Percentiles rank a stretch among this genome's conserved stretches.
Conservation (phyloP, 345 rosid species). For the Pistacia integerrima region DNA sequence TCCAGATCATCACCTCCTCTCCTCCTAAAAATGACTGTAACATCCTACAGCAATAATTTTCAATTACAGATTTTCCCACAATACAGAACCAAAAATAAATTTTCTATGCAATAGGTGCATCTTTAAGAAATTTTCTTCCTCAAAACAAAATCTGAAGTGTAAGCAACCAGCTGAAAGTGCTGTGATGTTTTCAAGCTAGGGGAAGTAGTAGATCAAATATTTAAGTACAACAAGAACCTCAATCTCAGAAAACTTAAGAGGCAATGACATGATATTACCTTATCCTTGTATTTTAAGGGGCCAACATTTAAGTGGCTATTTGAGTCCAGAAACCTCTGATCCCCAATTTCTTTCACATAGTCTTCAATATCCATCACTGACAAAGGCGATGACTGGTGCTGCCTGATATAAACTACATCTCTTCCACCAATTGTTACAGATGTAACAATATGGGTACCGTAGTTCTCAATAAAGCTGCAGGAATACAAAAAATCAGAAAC, state of each 20-base stretch:
- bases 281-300: slow-evolving; percentile 87
- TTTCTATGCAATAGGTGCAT: neutral
- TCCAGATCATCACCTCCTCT: slow-evolving; percentile 99
- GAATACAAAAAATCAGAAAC: slow-evolving; percentile 24
- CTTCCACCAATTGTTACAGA: slow-evolving; percentile 95
- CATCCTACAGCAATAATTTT: slow-evolving; percentile 77
- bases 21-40: slow-evolving; percentile 94
- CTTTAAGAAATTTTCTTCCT: neutral
- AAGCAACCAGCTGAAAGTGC: neutral
- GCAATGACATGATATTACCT: slow-evolving; percentile 52
- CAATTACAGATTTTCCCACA: slow-evolving; percentile 21
- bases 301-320: slow-evolving; percentile 60
- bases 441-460: slow-evolving; percentile 86
- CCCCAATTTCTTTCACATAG: slow-evolving; percentile 73
- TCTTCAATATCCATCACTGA: slow-evolving; percentile 65
- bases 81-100: neutral
- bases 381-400: slow-evolving; percentile 86
- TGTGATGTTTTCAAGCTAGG: neutral
- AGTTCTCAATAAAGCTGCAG: slow-evolving; percentile 81
- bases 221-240: neutral
- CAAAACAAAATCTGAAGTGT: neutral
- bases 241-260: neutral
- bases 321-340: slow-evolving; percentile 69
- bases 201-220: neutral
- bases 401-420: slow-evolving; percentile 90